A percentile compares a stretch with the other conserved stretches of the same genome.
These are phyloP conservation scores for Cryptosporidium xiaoi DNA, from an alignment of 169 alveolate species.

Conservation along the genomic window DNA sequence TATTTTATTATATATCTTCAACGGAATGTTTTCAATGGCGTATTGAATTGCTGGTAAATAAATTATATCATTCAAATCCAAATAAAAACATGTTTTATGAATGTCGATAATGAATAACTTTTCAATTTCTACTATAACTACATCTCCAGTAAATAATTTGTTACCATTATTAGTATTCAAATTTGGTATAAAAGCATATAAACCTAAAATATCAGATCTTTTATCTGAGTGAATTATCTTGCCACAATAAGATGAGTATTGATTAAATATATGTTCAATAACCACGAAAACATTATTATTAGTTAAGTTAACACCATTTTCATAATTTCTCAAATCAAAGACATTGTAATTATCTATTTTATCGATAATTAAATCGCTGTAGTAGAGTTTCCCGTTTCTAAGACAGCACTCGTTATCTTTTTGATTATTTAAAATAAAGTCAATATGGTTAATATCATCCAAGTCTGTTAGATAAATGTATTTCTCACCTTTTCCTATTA, in stretches of 20 bases:
- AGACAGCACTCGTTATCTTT: constrained; percentile 24
- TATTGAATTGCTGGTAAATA: constrained; percentile 6
- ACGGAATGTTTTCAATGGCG: constrained; percentile 16
- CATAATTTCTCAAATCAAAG: constrained; percentile 5
- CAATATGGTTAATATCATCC: constrained; percentile 15
- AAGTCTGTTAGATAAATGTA: constrained; percentile 24
- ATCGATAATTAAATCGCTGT: background rate
- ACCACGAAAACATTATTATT: background rate
- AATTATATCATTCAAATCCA: background rate
- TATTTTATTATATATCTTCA: constrained; percentile 11
- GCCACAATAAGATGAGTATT: constrained; percentile 4
- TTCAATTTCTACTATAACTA: constrained; percentile 2
- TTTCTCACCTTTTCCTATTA: constrained; percentile 2
- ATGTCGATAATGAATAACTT: background rate
- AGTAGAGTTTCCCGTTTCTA: constrained; percentile 31
- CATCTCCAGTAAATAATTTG: constrained; percentile 13
- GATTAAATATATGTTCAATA: constrained; percentile 7
- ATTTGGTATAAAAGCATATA: background rate
- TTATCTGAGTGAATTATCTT: constrained; percentile 12
- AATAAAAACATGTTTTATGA: background rate
- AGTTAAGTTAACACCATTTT: background rate
- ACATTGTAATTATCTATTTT: background rate
- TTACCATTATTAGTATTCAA: background rate
- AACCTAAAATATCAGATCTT: constrained; percentile 2
- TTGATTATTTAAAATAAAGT: constrained; percentile 22